Percentiles rank a stretch among this genome's conserved stretches.
Conservation (phyloP, 108 stramenopile species). For the Pseudonitzschia delicatissima region DNA sequence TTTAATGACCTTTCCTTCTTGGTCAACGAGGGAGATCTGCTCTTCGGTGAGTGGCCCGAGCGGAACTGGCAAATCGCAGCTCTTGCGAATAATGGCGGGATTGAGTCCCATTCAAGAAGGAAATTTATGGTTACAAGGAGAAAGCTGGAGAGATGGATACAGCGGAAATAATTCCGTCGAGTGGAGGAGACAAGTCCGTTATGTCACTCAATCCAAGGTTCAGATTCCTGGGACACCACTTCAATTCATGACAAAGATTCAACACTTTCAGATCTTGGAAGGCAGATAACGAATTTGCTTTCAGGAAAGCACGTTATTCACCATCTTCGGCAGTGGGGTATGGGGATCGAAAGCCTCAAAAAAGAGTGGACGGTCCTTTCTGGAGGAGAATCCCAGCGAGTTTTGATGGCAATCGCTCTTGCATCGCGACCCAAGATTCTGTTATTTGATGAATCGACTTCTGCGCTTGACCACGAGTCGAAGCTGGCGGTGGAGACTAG, state of each 20-base stretch:
- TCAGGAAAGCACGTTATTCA: background rate
- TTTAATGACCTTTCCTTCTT: background rate
- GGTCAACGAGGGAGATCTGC: background rate
- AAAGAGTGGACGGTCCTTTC: slow-evolving; percentile 73
- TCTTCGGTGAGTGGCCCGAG: background rate
- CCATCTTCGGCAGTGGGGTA: slow-evolving; percentile 22
- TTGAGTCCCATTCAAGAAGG: slow-evolving; percentile 36
- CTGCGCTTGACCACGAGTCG: slow-evolving; percentile 54
- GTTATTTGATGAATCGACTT: slow-evolving; percentile 73
- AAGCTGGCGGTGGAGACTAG: slow-evolving; percentile 50
- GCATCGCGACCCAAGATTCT: slow-evolving; percentile 59
- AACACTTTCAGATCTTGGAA: slow-evolving; percentile 21
- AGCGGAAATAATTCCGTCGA: slow-evolving; percentile 10
- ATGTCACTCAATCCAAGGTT: slow-evolving; percentile 79
- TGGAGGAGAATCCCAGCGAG: slow-evolving; percentile 83
- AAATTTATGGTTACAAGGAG: slow-evolving; percentile 6
- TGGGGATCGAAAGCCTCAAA: slow-evolving; percentile 27
- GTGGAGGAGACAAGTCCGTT: slow-evolving; percentile 70
- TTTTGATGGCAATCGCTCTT: slow-evolving; percentile 75
- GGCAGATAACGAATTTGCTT: background rate
- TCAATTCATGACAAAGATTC: slow-evolving; percentile 32
- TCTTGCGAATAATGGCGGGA: slow-evolving; percentile 69
- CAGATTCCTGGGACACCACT: slow-evolving; percentile 54
- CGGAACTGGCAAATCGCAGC: slow-evolving; percentile 73
- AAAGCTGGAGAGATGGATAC: background rate